Evolutionary conservation across 2,329 filamentous ascomycete genomes (phyloP), one percentile per base, ranked within the genome.

Genomic region (Septoria petroselini): DNA sequence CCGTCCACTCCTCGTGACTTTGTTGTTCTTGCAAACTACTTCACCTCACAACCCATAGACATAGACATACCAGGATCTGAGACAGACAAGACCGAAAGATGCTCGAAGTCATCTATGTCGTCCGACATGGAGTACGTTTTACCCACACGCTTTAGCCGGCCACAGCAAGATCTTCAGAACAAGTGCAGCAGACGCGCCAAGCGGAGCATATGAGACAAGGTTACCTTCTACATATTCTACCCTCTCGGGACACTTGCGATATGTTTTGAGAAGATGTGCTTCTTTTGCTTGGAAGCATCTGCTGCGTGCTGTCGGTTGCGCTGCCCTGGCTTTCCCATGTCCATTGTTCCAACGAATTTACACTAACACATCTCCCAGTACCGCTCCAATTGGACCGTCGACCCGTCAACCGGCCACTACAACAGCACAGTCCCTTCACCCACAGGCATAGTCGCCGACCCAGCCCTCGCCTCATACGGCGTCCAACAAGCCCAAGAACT

Each of bases 391-490:
- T 97, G 91, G 89, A 81, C 82, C 35, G 88, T 97, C 53, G 84
- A 97, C 70, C 82, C 83, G 38, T 73, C 78, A 54, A 91, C 88
- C 30, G 91, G 93, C 45, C 78, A 77, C 60, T 97, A 97, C 74
- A 80, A 78, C 46, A 76, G 86, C 18, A 76, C 76, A 51, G 82
- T 93, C 58, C 82, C 78, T 34, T 89, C 88, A 30, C 91, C 93
- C 1, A 97, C 93, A 4, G 87, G 88, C 45, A 90, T 95, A 57
- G 79, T 91, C 3, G 86, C 86, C 19, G 93, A 98, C 66, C 91
- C 91, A 38, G 84, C 88, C 7, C 79, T 98, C 61, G 90, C 91
- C 6, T 83, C 87, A 17, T 85, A 97, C 65, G 93, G 93, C 50
- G 85, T 94, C 33, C 77, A 82, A 43, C 93, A 98, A 74, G 83